Percentiles rank a stretch among this genome's conserved stretches.
Evolutionary conservation across 2,329 filamentous ascomycete genomes (phyloP).

Genomic region (Fusarium sp.): DNA sequence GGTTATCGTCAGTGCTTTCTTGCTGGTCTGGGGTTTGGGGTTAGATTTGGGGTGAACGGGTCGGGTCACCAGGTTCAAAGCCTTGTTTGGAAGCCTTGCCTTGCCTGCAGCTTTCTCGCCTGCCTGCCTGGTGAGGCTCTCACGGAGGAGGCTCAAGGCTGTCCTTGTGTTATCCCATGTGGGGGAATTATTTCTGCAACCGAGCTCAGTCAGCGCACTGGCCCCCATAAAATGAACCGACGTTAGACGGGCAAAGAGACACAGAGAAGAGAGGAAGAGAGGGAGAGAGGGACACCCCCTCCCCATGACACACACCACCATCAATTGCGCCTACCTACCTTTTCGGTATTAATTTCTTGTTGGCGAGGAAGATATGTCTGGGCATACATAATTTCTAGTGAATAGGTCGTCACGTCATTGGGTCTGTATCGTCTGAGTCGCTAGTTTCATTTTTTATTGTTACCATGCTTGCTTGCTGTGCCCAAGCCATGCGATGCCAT

Average conservation of each 20-base stretch:
- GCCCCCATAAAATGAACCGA: conserved; percentile 36
- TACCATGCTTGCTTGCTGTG: conserved; percentile 16
- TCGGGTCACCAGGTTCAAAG: background rate
- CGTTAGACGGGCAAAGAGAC: conserved; percentile 25
- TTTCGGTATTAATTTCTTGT: conserved; percentile 27
- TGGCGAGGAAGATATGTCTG: conserved; percentile 33
- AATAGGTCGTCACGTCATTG: conserved; percentile 32
- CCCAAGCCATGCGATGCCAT: background rate
- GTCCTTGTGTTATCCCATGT: conserved; percentile 8
- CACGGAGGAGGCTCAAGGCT: conserved; percentile 33
- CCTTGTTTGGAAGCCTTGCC: background rate
- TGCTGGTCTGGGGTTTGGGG: conserved; percentile 11
- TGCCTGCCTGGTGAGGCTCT: conserved; percentile 24
- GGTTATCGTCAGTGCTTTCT: conserved; percentile 20
- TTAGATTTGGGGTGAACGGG: background rate
- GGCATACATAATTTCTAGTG: conserved; percentile 32
- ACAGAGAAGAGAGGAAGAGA: background rate
- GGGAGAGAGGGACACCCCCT: conserved; percentile 11
- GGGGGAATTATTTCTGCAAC: conserved; percentile 15
- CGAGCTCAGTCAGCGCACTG: conserved; percentile 21
- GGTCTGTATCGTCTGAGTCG: conserved; percentile 10
- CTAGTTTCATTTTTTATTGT: conserved; percentile 12
- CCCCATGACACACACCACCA: conserved; percentile 30
- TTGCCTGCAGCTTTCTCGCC: conserved; percentile 26
- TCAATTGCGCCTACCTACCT: conserved; percentile 5